Percentiles rank a stretch among this genome's conserved stretches.
phyloP scores from a whole-genome alignment of 352 stramenopile genomes.

The Phytophthora niederhauseri region DNA sequence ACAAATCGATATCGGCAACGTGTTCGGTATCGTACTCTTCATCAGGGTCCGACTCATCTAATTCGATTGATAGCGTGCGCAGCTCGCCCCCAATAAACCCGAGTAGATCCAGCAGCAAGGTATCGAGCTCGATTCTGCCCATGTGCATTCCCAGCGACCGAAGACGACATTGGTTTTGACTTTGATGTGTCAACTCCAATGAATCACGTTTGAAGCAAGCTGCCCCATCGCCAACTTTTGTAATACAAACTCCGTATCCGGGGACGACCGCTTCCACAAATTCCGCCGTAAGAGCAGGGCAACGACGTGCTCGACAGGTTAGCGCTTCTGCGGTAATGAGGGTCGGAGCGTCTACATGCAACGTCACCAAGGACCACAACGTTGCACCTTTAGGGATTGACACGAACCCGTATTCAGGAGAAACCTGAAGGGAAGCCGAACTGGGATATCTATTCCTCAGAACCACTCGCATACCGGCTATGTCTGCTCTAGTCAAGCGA shows the following conservation, averaged over 20 bases:
- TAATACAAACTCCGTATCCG: constrained; percentile 1
- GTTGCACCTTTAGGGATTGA: background rate
- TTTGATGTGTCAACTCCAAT: background rate
- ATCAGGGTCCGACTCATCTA: background rate
- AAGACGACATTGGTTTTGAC: background rate
- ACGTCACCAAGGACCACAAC: background rate
- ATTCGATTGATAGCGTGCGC: background rate
- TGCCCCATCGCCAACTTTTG: background rate
- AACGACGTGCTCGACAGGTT: background rate
- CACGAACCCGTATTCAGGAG: background rate
- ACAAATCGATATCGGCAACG: background rate
- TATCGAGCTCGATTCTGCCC: background rate
- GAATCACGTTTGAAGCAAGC: background rate
- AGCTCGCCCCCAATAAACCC: background rate
- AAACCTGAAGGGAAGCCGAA: background rate
- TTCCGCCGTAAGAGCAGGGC: background rate
- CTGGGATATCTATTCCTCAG: background rate
- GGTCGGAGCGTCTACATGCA: background rate
- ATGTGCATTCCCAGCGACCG: background rate
- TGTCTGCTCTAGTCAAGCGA: background rate
- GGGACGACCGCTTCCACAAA: background rate
- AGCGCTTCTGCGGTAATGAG: background rate
- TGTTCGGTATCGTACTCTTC: background rate
- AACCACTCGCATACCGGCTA: background rate
- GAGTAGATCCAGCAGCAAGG: constrained; percentile 3